These are phyloP conservation scores for peach (Prunus persica) DNA, from an alignment of 306 rosid genomes.

Conservation along the genomic window Prunus_persica_NCBIv2 NC_034016.1:6129001-6129500, in stretches of 20 bases:
- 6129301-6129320: slow-evolving; percentile 43
- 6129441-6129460: slow-evolving; percentile 46
- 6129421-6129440: slow-evolving; percentile 37
- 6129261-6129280: slow-evolving; percentile 34
- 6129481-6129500: slow-evolving; percentile 18
- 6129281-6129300: slow-evolving; percentile 22
- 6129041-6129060: neutral
- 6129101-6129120: slow-evolving; percentile 17
- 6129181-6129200: slow-evolving; percentile 70
- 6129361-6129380: slow-evolving; percentile 36
- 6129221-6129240: slow-evolving; percentile 18
- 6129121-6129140: slow-evolving; percentile 42
- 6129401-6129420: slow-evolving; percentile 15
- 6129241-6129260: slow-evolving; percentile 11
- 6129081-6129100: neutral
- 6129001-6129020: neutral
- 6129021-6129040: neutral
- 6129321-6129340: slow-evolving; percentile 47
- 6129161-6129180: slow-evolving; percentile 52
- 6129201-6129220: slow-evolving; percentile 53
- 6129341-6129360: slow-evolving; percentile 64
- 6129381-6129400: neutral
- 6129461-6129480: slow-evolving; percentile 32
- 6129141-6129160: slow-evolving; percentile 73
- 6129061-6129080: neutral